A percentile compares a stretch with the other conserved stretches of the same genome.
phyloP scores from a whole-genome alignment of 73 alveolate genomes.

The Breviolum minutum region DNA sequence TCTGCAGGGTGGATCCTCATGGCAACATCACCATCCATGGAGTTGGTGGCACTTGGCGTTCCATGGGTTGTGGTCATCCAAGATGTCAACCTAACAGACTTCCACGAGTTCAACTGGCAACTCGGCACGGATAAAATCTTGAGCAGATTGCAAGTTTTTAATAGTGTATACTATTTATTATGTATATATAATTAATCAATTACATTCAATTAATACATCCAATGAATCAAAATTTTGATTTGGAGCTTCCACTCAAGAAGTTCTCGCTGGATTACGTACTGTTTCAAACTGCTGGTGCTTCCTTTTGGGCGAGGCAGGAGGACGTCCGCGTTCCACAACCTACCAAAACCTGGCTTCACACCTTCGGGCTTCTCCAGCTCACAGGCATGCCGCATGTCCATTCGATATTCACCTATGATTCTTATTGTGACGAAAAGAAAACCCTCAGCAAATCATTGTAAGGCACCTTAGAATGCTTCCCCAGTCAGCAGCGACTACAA shows the following conservation, averaged over 20 bases:
- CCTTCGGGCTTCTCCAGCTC: constrained; percentile 48
- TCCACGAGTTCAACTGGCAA: constrained; percentile 44
- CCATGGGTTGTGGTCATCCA: constrained; percentile 93
- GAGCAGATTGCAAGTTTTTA: too few relatives aligned
- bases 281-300: neutral
- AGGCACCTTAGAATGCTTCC: too few relatives aligned
- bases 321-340: constrained; percentile 86
- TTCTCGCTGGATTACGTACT: too few relatives aligned
- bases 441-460: too few relatives aligned
- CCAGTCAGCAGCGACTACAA: too few relatives aligned
- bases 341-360: constrained; percentile 69
- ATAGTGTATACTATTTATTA: neutral
- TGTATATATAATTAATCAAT: neutral
- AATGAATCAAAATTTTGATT: too few relatives aligned
- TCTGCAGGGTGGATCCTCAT: constrained; percentile 72
- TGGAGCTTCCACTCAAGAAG: too few relatives aligned
- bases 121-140: too few relatives aligned
- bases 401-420: neutral
- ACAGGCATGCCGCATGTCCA: neutral
- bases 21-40: constrained; percentile 83
- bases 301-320: constrained; percentile 33
- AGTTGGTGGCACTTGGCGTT: constrained; percentile 91
- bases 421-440: neutral
- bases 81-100: constrained; percentile 64
- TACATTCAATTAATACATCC: too few relatives aligned